Percentiles rank a stretch among this genome's conserved stretches.
Conservation (phyloP, 768 basidiomycete genomes). For the Tulasnella sp. region DNA sequence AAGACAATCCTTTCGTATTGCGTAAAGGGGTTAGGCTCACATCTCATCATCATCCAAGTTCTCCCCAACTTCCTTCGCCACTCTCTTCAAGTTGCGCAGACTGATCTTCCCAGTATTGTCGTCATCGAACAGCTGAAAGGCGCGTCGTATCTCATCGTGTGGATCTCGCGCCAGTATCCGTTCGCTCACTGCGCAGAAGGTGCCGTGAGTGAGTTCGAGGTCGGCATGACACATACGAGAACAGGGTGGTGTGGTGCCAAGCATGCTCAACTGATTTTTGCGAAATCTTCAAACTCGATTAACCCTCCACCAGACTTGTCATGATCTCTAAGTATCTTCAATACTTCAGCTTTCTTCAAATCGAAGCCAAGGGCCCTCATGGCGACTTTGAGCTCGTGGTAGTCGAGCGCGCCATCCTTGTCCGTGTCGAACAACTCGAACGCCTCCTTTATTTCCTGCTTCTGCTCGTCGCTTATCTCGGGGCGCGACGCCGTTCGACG, state of each 20-base stretch:
- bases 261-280: conserved; percentile 58
- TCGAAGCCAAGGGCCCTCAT: conserved; percentile 98
- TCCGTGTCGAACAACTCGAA: conserved; percentile 99
- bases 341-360: conserved; percentile 94
- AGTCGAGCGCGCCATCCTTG: conserved; percentile 92
- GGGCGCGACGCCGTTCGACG: conserved; percentile 64
- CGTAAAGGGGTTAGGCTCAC: conserved; percentile 41
- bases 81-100: conserved; percentile 77
- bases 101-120: conserved; percentile 92
- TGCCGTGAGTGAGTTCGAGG: background rate
- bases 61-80: conserved; percentile 96
- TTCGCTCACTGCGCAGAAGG: conserved; percentile 63
- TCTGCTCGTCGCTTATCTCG: conserved; percentile 71
- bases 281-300: conserved; percentile 91
- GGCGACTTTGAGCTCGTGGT: conserved; percentile 98
- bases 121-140: conserved; percentile 94
- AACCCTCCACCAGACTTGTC: conserved; percentile 71
- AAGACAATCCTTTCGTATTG: background rate
- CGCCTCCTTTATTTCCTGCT: conserved; percentile 95
- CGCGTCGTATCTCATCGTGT: conserved; percentile 89
- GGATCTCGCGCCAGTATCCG: conserved; percentile 90
- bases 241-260: no score
- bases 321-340: conserved; percentile 86
- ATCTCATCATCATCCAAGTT: conserved; percentile 90
- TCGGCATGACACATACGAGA: no score